These are phyloP conservation scores for Pinus taeda DNA, from an alignment of 75 land plant genomes.

Conservation along the genomic window DNA sequence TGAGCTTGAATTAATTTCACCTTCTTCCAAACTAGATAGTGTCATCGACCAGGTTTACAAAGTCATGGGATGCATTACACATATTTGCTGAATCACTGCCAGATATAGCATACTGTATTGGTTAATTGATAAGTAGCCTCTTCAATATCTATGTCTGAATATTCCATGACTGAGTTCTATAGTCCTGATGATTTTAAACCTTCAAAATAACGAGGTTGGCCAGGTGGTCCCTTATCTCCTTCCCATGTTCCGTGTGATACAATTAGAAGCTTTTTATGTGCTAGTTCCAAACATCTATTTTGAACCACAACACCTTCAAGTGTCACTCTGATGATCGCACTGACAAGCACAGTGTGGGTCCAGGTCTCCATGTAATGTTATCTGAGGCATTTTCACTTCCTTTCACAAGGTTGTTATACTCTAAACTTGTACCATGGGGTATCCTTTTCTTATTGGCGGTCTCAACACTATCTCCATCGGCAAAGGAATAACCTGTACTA, in stretches of 20 bases:
- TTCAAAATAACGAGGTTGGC: not conserved
- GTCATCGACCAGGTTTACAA: not conserved
- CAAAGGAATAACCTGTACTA: too few species aligned
- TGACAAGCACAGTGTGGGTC: conserved; percentile 45
- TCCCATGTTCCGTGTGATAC: conserved; percentile 36
- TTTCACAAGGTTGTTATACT: conserved; percentile 62
- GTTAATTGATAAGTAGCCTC: conserved; percentile 37
- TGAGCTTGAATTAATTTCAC: not conserved
- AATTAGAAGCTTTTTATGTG: conserved; percentile 8
- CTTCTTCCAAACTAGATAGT: conserved; percentile 7
- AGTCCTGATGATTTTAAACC: conserved; percentile 7
- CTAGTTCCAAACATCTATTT: conserved; percentile 40
- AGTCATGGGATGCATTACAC: conserved; percentile 8
- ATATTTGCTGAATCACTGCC: conserved; percentile 57
- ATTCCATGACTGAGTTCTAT: conserved; percentile 19
- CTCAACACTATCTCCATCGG: conserved; percentile 58
- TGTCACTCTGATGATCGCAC: conserved; percentile 16
- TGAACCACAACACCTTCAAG: conserved; percentile 24
- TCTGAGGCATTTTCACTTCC: conserved; percentile 14
- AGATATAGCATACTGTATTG: conserved; percentile 20
- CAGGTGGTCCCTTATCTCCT: conserved; percentile 19
- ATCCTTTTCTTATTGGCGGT: too few species aligned
- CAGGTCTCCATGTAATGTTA: conserved; percentile 52
- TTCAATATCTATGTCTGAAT: not conserved
- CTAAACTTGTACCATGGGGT: conserved; percentile 40